Conservation (phyloP, 306 rosid genomes). For the Prunus armeniaca region DNA sequence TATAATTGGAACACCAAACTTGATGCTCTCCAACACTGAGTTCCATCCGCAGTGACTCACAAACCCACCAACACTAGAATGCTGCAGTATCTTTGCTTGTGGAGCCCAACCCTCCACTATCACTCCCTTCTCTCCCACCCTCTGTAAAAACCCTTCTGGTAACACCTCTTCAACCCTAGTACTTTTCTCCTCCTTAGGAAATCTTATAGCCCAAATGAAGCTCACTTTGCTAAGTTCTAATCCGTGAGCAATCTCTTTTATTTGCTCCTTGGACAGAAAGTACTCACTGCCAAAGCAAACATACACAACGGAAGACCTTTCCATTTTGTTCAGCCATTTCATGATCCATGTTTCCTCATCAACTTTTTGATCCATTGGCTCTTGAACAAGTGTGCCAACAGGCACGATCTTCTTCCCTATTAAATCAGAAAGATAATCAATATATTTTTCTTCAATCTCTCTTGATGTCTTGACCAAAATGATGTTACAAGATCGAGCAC, state of each 20-base stretch:
- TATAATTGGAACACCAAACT: conserved; percentile 22
- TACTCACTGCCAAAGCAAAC: conserved; percentile 34
- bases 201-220: conserved; percentile 26
- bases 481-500: neutral
- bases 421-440: conserved; percentile 14
- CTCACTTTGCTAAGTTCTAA: conserved; percentile 16
- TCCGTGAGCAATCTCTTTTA: conserved; percentile 22
- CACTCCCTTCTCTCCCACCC: conserved; percentile 14
- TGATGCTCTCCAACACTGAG: conserved; percentile 31
- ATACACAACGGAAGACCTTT: conserved; percentile 17
- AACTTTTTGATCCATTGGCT: neutral
- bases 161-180: conserved; percentile 2
- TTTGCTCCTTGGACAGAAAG: conserved; percentile 17
- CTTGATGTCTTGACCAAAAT: conserved; percentile 1
- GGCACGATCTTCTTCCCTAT: conserved; percentile 18
- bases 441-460: conserved; percentile 19
- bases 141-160: conserved; percentile 16
- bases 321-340: conserved; percentile 18
- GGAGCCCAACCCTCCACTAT: conserved; percentile 27
- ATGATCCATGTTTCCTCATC: neutral
- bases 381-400: conserved; percentile 20
- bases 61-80: conserved; percentile 24
- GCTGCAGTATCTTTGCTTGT: conserved; percentile 21
- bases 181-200: conserved; percentile 6
- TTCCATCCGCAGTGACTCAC: conserved; percentile 42